phyloP scores from a whole-genome alignment of 2,329 filamentous ascomycete genomes.

The Endocalyx cinctus region DNA sequence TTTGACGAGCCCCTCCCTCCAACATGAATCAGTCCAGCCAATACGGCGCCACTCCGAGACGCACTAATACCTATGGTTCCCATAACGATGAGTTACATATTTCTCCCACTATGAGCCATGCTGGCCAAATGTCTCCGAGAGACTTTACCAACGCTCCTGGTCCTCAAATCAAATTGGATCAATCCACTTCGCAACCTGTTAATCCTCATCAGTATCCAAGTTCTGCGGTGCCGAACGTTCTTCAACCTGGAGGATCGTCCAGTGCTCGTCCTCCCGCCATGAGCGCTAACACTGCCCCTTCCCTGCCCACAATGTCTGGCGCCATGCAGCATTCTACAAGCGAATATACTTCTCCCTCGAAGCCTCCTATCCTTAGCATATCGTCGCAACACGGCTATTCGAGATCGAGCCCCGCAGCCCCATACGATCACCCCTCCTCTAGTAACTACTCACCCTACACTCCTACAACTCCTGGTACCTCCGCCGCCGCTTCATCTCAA shows the following conservation, averaged over 20 bases:
- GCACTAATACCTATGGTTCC: slow-evolving; percentile 34
- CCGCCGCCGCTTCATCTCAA: slow-evolving; percentile 49
- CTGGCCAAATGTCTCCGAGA: slow-evolving; percentile 40
- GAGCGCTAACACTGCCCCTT: slow-evolving; percentile 40
- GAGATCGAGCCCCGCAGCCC: slow-evolving; percentile 71
- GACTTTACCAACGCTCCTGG: slow-evolving; percentile 36
- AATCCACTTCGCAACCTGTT: slow-evolving; percentile 30
- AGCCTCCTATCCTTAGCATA: slow-evolving; percentile 59
- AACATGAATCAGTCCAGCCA: slow-evolving; percentile 35
- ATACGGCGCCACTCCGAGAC: slow-evolving; percentile 31
- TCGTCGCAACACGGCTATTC: slow-evolving; percentile 72
- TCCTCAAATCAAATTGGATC: slow-evolving; percentile 49
- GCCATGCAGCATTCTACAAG: slow-evolving; percentile 33
- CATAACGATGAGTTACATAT: slow-evolving; percentile 53
- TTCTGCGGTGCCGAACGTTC: slow-evolving; percentile 51
- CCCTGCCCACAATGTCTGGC: slow-evolving; percentile 42
- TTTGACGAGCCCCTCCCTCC: no score
- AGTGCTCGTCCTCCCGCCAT: slow-evolving; percentile 31
- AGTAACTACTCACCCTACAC: slow-evolving; percentile 52
- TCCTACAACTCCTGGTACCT: slow-evolving; percentile 60
- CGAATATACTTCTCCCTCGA: slow-evolving; percentile 48
- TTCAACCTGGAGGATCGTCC: slow-evolving; percentile 50
- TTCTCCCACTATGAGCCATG: slow-evolving; percentile 39
- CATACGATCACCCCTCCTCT: slow-evolving; percentile 49
- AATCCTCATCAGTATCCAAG: slow-evolving; percentile 37